Conservation (phyloP, 2,329 filamentous ascomycete genomes). For the Venturiaceae sp. region DNA sequence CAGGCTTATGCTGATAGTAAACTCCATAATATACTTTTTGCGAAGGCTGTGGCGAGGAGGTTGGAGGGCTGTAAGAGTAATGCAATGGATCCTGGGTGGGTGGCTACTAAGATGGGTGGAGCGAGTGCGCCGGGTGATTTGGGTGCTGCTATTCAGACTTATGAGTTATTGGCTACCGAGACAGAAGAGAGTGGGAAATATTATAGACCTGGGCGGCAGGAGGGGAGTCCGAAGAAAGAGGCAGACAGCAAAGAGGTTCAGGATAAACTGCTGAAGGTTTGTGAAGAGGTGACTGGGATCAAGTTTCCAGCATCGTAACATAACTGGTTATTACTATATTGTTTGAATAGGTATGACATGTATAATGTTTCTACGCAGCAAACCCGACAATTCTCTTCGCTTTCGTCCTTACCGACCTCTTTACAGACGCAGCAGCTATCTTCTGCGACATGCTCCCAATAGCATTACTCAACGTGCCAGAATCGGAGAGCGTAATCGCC, state of each 20-base stretch:
- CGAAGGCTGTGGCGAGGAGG: constrained; percentile 41
- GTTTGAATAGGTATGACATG: neutral
- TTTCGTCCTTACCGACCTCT: no score
- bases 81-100: constrained; percentile 44
- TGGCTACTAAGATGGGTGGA: constrained; percentile 46
- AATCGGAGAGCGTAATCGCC: neutral
- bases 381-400: neutral
- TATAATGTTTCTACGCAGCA: neutral
- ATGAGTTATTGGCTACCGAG: constrained; percentile 38
- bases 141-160: constrained; percentile 37
- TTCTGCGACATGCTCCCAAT: no score
- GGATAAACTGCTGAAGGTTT: constrained; percentile 32
- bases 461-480: neutral
- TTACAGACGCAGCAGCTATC: neutral
- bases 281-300: constrained; percentile 24
- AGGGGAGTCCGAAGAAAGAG: constrained; percentile 19
- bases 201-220: constrained; percentile 22
- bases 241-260: constrained; percentile 36
- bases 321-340: neutral
- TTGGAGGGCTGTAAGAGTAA: constrained; percentile 37
- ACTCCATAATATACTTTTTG: constrained; percentile 45
- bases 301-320: constrained; percentile 15
- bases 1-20: constrained; percentile 46
- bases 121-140: constrained; percentile 35
- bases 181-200: constrained; percentile 27